Evolutionary conservation across 495 filamentous ascomycete genomes (phyloP).

Genomic region (Corynascus novoguineensis): DNA sequence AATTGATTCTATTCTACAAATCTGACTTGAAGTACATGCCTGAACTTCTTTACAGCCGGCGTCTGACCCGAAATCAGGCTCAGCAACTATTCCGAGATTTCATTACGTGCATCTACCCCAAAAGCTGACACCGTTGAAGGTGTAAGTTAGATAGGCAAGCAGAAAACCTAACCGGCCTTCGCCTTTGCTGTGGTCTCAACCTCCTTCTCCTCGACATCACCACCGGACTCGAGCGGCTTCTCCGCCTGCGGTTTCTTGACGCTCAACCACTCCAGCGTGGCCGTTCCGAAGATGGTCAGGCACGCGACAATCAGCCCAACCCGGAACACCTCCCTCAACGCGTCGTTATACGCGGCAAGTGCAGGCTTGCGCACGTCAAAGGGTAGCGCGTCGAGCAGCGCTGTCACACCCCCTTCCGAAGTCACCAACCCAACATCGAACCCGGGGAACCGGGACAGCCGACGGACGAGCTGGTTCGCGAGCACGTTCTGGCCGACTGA

Average conservation of each 20-base stretch:
- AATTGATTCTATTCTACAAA: too few species aligned
- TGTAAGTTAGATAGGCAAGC: too few species aligned
- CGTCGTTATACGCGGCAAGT: slow-evolving; percentile 60
- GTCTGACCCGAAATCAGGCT: too few species aligned
- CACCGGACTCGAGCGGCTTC: not conserved
- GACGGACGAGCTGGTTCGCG: slow-evolving; percentile 46
- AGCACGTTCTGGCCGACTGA: slow-evolving; percentile 57
- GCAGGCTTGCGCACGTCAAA: slow-evolving; percentile 42
- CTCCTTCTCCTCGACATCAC: not conserved
- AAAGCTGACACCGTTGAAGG: too few species aligned
- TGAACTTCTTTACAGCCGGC: too few species aligned
- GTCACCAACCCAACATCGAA: slow-evolving; percentile 47
- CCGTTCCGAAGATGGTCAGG: slow-evolving; percentile 52
- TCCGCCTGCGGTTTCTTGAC: slow-evolving; percentile 54
- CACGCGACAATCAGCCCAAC: slow-evolving; percentile 57
- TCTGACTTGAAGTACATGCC: too few species aligned
- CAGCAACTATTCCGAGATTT: too few species aligned
- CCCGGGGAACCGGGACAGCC: slow-evolving; percentile 41
- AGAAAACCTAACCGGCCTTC: too few species aligned
- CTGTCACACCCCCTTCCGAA: slow-evolving; percentile 58
- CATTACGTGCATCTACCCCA: too few species aligned
- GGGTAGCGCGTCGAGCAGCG: slow-evolving; percentile 50
- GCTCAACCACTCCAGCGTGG: slow-evolving; percentile 65
- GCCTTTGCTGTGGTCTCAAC: not conserved
- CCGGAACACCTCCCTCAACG: slow-evolving; percentile 59